Evolutionary conservation across 768 basidiomycete species (phyloP), one percentile per base, ranked within the genome.

Genomic region (Tricholoma bakamatsutake): DNA sequence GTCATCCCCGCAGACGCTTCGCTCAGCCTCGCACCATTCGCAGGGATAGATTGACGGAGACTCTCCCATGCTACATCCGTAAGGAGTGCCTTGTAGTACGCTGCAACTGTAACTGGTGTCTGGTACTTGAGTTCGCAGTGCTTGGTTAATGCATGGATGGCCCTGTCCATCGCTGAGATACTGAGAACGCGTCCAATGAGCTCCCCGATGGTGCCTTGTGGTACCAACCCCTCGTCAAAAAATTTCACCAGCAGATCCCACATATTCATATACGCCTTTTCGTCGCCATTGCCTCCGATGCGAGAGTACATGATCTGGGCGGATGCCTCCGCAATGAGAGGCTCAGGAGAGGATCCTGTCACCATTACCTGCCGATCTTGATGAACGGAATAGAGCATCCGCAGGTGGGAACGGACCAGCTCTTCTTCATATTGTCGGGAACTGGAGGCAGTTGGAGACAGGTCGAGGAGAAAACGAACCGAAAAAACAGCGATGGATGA

Each of bases 161-260:
- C n/a, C n/a, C n/a, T n/a, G n/a, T n/a, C n/a, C n/a, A n/a, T n/a
- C n/a, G n/a, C n/a, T n/a, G n/a, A n/a, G n/a, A n/a, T n/a, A n/a
- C n/a, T n/a, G n/a, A n/a, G n/a, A n/a, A 50, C 37, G 35, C 62
- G 55, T 15, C 62, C 59, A 43, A 62, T 62, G 18, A 64, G 53
- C 56, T 62, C 62, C 40, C 62, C 61, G n/a, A 60, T 42, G 34
- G 52, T 53, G 2, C 62, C 59, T 46, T 64, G 62, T 31, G 50
- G 27, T 28, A 55, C 61, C 61, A 64, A 56, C 33, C 61, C 61
- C 21, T 54, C 37, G 7, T 57, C 47, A 13, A 64, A 53, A 55
- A 49, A 64, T 46, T 55, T 46, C 12, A 3, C 27, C 13, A 46
- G 15, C 13, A 42, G 40, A 21, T 18, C 18, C 40, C 40, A 42